Percentiles rank a stretch among this genome's conserved stretches.
Conservation (phyloP, 192 early-diverging fungal species). For the Umbelopsis ramanniana region DNA sequence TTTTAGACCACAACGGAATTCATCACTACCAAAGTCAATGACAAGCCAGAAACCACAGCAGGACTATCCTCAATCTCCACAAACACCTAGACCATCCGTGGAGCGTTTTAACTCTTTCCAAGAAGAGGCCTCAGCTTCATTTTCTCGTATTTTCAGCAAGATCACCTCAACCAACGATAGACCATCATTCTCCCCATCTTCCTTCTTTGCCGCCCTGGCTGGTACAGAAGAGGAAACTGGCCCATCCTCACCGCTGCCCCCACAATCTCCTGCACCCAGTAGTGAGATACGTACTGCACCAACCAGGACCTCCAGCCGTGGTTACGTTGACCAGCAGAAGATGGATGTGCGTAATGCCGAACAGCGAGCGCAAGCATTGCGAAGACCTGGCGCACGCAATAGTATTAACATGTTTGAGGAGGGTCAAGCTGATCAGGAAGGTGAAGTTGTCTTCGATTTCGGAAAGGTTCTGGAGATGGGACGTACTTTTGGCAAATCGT, state of each 20-base stretch:
- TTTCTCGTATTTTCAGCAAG: constrained; percentile 11
- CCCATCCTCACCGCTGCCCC: neutral
- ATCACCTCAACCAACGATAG: constrained; percentile 8
- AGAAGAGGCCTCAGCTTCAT: neutral
- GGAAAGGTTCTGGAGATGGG: constrained; percentile 40
- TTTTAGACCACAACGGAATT: neutral
- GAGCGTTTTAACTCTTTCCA: constrained; percentile 10
- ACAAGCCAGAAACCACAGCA: neutral
- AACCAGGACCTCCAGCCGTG: constrained; percentile 4
- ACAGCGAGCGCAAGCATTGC: neutral
- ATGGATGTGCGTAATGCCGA: neutral
- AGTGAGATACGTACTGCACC: neutral
- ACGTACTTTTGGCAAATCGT: constrained; percentile 20
- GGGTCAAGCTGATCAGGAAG: constrained; percentile 4
- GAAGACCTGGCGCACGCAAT: neutral
- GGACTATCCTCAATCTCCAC: neutral
- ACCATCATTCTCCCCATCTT: constrained; percentile 25
- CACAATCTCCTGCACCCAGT: neutral
- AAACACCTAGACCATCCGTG: neutral
- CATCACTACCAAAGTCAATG: neutral
- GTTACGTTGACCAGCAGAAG: neutral
- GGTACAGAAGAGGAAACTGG: constrained; percentile 17
- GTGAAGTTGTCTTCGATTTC: constrained; percentile 38
- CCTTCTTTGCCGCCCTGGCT: constrained; percentile 32
- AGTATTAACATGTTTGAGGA: constrained; percentile 16